phyloP scores from a whole-genome alignment of 2,329 filamentous ascomycete genomes.

The Talaromyces pinophilus region DNA sequence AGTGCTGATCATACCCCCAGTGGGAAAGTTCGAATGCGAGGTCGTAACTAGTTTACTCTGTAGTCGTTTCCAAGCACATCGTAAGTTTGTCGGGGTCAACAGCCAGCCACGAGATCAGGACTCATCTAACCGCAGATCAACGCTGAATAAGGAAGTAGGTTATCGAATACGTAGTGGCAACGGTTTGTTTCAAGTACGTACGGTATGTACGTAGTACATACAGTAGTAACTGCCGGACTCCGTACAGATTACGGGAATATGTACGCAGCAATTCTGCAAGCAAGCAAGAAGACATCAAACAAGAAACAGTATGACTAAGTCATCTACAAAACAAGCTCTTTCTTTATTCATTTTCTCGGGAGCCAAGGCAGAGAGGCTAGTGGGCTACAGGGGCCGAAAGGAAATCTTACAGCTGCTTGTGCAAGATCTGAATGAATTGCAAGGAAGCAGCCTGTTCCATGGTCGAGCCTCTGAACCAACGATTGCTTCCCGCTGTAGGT shows the following conservation, averaged over 20 bases:
- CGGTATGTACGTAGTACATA: not conserved
- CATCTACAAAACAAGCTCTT: not conserved
- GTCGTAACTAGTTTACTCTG: not conserved
- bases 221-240: not conserved
- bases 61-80: not conserved
- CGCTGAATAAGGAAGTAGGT: not conserved
- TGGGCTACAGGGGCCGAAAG: not conserved
- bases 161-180: not conserved
- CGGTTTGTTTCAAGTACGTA: not conserved
- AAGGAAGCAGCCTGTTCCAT: not conserved
- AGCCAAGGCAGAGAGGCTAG: not conserved
- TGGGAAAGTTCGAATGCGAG: not conserved
- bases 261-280: not conserved
- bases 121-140: not conserved
- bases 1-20: not conserved
- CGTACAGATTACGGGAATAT: not conserved
- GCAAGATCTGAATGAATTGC: not conserved
- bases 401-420: not conserved
- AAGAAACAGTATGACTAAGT: not conserved
- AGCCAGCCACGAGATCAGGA: conserved; percentile 6
- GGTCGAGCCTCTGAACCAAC: not conserved
- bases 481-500: conserved; percentile 5
- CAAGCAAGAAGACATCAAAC: not conserved
- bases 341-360: not conserved
- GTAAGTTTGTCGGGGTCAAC: not conserved